Evolutionary conservation across 176 grass and related monocot species (phyloP).

Genomic region (Ensete glaucum): DNA sequence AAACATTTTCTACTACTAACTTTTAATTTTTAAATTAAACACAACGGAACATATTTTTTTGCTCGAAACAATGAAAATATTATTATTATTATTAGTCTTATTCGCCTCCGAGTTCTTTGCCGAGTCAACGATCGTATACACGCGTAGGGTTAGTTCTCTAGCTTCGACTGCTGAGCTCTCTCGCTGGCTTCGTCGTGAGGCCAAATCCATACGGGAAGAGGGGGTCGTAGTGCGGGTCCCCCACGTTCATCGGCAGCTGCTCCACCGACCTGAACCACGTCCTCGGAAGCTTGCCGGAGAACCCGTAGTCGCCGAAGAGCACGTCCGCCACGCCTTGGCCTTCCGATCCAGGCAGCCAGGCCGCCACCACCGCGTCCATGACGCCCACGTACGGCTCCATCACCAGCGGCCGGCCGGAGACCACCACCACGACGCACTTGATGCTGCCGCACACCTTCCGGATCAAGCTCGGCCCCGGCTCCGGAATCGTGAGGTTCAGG

Average conservation of each 20-base stretch:
- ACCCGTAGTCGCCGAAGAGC: constrained; percentile 73
- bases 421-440: constrained; percentile 60
- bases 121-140: no score
- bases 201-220: constrained; percentile 78
- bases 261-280: constrained; percentile 81
- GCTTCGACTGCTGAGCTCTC: background rate
- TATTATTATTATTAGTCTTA: no score
- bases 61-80: no score
- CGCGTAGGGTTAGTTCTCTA: no score
- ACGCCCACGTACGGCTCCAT: constrained; percentile 56
- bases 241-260: constrained; percentile 79
- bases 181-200: constrained; percentile 43
- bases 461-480: constrained; percentile 59
- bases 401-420: constrained; percentile 74
- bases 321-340: constrained; percentile 77
- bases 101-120: no score
- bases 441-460: constrained; percentile 45
- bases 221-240: constrained; percentile 69
- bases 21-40: no score
- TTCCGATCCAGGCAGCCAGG: constrained; percentile 85
- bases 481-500: constrained; percentile 55
- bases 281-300: constrained; percentile 53
- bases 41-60: no score
- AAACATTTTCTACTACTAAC: no score
- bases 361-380: constrained; percentile 83